Base-by-base conservation (phyloP, 495 filamentous ascomycete genomes). In the Aspergillus asperescens region DNA sequence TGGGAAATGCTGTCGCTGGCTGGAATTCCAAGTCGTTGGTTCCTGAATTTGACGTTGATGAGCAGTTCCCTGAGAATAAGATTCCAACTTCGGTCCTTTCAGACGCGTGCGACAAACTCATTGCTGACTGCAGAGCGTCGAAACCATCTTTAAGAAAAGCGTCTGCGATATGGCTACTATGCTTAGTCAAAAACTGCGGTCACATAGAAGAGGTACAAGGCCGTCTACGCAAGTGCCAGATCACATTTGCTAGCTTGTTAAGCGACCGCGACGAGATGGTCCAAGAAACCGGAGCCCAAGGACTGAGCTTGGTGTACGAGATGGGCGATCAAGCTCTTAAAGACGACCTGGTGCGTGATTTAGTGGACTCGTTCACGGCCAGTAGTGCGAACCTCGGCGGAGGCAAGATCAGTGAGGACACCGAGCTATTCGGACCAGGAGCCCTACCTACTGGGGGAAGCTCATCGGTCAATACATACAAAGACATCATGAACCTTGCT, bases 361-460 rank as follows among this genome's bases (percentile, higher is more conserved):
- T 98, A 4, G 86, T 97, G 2, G 74, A 83, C 6, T 88, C 88
- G 0, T 98, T 97, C 52, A 96, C 93, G 0, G 86, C 85, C 1
- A 83, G 79, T 3, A 81, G 71, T 29, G 74, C 87, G 4, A 81
- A 83, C 56, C 76, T 95, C 37, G 70, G 79, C 35, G 74, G 75
- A 19, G 84, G 84, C 25, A 91, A 84, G 59, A 87, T 98, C 5
- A 86, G 86, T 19, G 82, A 84, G 22, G 87, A 96, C 39, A 97
- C 93, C 0, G 85, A 96, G 65, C 73, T 98, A 5, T 97, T 97
- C 64, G 93, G 96, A 54, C 84, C 88, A n/a, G 93, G 93, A 10
- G 86, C 89, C 5, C 73, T 98, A 6, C 90, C 90, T 1, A 97
- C 91, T 1, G 89, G 90, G 6, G 90, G 95, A 46, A 89, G 89